Evolutionary conservation across 1,284 basidiomycete genomes (phyloP), one percentile per base, ranked within the genome.

Genomic region (Ustilago xerochloae): DNA sequence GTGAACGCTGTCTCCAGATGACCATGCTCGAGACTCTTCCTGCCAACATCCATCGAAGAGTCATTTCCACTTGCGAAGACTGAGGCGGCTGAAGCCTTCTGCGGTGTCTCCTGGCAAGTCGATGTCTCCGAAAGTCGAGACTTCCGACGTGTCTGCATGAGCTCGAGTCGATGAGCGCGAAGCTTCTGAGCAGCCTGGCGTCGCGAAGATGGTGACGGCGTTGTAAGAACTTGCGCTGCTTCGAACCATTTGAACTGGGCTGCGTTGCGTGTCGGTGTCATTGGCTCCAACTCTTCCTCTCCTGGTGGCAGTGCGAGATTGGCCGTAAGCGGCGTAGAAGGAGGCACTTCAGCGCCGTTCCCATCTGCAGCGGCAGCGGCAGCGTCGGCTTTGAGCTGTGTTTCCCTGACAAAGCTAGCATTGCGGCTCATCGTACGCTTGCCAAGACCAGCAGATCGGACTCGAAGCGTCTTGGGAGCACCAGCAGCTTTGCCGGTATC

Each of bases 1-100:
- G 90, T 88, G 83, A 97, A 98, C n/a, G 62, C 52, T 1, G 65
- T 61, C 32, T 81, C 77, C 52, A 82, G 72, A 29, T 72, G 65
- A 15, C 75, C 70, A 22, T 65, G 50, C 26, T 58, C 61, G 38
- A 39, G 30, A 4, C 18, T 51, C 30, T 16, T 45, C 13, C 20
- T n/a, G 22, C 63, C 57, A 10, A 56, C 13, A 30, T 66, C 63
- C 52, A 48, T 61, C 32, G 56, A 22, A 32, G 47, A 36, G 39
- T 65, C 55, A 43, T 20, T 24, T 45, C 46, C 22, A 7, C 33
- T 35, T 3, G 45, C 33, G 52, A 53, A 35, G 6, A 28, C 35
- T 10, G 58, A 36, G 6, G 15, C 46, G 13, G 53, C 61, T 22
- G 47, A 32, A 9, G 20, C 47, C 54, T 74, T 74, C 38, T 68